Evolutionary conservation across 192 early-diverging fungal species (phyloP), one percentile per base, ranked within the genome.

Genomic region (Fimicolochytrium jonesii): DNA sequence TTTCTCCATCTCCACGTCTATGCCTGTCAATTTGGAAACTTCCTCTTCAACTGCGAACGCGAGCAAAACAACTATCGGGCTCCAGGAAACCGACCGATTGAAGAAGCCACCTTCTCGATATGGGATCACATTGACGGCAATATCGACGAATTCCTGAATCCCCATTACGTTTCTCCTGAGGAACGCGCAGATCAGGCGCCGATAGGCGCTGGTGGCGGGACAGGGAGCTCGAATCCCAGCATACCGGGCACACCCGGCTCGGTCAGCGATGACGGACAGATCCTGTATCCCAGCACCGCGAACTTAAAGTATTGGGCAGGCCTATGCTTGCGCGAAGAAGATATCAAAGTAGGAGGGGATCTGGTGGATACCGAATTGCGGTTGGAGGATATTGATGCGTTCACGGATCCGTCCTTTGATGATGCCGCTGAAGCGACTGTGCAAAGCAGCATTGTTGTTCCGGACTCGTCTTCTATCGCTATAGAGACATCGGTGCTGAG

Each of bases 1-100:
- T 77, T 87, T 22, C 76, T 99, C 41, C 91, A 92, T 69, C 86
- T 86, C 70, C 88, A 93, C 69, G 73, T 90, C 44, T 92, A 95
- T 61, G 83, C 89, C 34, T 93, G 92, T 67, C 91, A 93, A 70
- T 97, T 90, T 80, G 96, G 96, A 15, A 92, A 88, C 20, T 97
- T 99, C 59, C 33, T 99, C 56, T 93, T 89, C 68, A 97, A 99
- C 70, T 86, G 83, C 45, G 90, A 93, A 69, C 71, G 75, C 36
- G 93, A 99, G 61, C 84, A 91, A 9, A 39, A 41, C 11, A 64
- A 71, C 6, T 69, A 57, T 46, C 58, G 65, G 11, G 29, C 34
- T 1, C 44, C 54, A 10, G 58, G 41, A 0, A 31, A 0, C 13
- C 9, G 26, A 7, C 29, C 4, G 30, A 54, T 71, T 11, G 42